Percentiles rank a stretch among this genome's conserved stretches.
phyloP scores from a whole-genome alignment of 768 basidiomycete genomes.

The Mycena sanguinolenta region DNA sequence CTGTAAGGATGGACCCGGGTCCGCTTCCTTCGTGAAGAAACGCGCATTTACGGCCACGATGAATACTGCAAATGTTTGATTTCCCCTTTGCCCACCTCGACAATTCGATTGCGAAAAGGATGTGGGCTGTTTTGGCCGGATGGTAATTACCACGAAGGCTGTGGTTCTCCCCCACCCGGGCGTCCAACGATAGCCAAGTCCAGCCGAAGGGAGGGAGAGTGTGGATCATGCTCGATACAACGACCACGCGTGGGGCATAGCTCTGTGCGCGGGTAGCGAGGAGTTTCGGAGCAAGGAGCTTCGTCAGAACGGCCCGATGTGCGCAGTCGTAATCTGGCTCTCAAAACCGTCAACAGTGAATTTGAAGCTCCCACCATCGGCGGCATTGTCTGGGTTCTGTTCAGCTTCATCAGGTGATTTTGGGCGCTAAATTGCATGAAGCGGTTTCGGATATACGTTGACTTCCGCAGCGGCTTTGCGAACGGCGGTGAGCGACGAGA shows the following conservation, averaged over 20 bases:
- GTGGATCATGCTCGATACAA: background rate
- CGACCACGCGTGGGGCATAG: background rate
- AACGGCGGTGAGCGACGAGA: background rate
- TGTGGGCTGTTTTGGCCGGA: background rate
- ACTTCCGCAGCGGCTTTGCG: background rate
- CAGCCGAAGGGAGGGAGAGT: background rate
- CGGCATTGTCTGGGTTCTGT: background rate
- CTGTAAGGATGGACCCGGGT: background rate
- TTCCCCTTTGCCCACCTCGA: background rate
- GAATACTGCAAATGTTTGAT: background rate
- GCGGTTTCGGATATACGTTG: background rate
- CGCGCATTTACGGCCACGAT: background rate
- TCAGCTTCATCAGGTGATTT: no score
- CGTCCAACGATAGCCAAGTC: background rate
- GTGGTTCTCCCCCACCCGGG: background rate
- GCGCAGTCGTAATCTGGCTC: background rate
- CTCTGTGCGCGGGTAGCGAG: background rate
- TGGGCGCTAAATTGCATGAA: background rate
- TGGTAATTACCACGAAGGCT: background rate
- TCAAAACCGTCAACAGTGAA: background rate
- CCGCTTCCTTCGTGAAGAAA: background rate
- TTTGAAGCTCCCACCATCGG: background rate
- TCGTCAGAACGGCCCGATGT: background rate
- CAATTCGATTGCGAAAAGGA: background rate
- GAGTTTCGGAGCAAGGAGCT: background rate